phyloP scores from a whole-genome alignment of 2,329 filamentous ascomycete species.

The Rhexocercosporidium sp. region DNA sequence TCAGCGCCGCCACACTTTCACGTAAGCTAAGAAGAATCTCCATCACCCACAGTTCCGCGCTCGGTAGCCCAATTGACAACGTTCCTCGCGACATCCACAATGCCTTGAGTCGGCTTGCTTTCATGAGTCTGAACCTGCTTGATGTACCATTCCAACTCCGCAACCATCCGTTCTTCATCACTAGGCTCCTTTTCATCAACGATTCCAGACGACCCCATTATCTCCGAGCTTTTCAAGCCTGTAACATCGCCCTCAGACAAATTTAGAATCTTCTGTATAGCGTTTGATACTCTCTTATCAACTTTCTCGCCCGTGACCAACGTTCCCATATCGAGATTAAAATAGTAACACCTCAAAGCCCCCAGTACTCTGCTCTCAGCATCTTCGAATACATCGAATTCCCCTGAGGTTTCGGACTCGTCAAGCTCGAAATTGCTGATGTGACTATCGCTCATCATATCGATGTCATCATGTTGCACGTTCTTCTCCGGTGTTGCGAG shows the following conservation, averaged over 20 bases:
- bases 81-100: background rate
- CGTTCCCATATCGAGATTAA: background rate
- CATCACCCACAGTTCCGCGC: background rate
- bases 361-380: background rate
- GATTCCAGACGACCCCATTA: background rate
- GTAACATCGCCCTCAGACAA: too few species aligned
- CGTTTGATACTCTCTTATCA: background rate
- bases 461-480: background rate
- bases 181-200: background rate
- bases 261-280: background rate
- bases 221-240: background rate
- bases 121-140: background rate
- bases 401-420: background rate
- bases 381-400: background rate
- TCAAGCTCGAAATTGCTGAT: background rate
- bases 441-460: background rate
- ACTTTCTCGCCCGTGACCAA: background rate
- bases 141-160: background rate
- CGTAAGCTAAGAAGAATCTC: background rate
- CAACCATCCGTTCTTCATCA: background rate
- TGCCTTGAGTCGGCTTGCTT: background rate
- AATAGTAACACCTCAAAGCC: background rate
- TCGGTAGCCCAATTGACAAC: background rate
- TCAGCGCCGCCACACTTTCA: too few species aligned
- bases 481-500: background rate